Base-by-base conservation (phyloP, 371 early-diverging fungal species). In the Lichtheimia corymbifera region DNA sequence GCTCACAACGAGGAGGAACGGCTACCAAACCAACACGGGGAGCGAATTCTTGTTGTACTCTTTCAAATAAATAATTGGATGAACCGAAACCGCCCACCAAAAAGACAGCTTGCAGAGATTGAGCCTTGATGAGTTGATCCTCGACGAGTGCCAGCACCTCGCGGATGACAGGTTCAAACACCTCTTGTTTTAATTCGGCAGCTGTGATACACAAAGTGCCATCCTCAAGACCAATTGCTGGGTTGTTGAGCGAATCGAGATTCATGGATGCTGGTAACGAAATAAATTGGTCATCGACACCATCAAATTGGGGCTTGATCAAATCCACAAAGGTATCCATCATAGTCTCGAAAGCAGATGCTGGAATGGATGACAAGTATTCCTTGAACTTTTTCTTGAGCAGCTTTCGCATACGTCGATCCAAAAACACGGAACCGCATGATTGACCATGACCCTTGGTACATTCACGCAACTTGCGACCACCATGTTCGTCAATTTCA, bases 1-100 rank as follows among this genome's bases (percentile, higher is more conserved):
- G 55, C 57, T 80, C 81, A 67, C 77, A 75, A 56, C 76, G 68
- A 25, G 81, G 81, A 12, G 81, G 81, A 27, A 80, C 77, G 5
- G 76, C 81, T 0, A 80, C 75, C 17, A 73, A 62, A 17, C 77
- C 77, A 18, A 81, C 72, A 20, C 74, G 66, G 3, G 67, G 53
- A 12, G 64, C 61, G 60, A 77, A 76, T 7, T 75, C 66, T 25
- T 66, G 53, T 42, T 72, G 73, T 9, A 85, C 65, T 25, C 72
- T 76, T 25, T 83, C 80, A 52, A 78, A 76, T 49, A 85, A 55
- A 61, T 82, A 83, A 58, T 78, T 79, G 59, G 83, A 83, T 22
- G 82, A 79, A 12, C 86, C 86, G 61, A 85, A 85, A 30, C 86
- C 86, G 58, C 86, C 86, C 3, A 85, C 86, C 57, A 85, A 65